phyloP scores from a whole-genome alignment of 1,139 yeast genomes.

The Diutina ranongensis region DNA sequence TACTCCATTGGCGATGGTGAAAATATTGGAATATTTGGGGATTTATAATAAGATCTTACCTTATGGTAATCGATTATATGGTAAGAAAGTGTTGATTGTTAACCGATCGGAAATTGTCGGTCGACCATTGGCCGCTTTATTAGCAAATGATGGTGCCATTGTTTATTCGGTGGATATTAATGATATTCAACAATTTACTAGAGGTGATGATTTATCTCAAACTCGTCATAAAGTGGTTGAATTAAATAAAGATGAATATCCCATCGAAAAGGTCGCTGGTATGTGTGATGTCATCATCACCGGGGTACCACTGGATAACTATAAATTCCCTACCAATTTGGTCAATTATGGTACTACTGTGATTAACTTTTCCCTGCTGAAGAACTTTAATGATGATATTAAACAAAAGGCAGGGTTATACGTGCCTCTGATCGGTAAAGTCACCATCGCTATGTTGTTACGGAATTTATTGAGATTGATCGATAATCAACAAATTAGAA shows the following conservation, averaged over 20 bases:
- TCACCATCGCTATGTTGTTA: conserved; percentile 86
- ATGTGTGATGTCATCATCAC: conserved; percentile 87
- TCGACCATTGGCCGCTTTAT: conserved; percentile 86
- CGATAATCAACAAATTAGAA: conserved; percentile 38
- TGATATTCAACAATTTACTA: conserved; percentile 80
- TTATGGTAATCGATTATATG: conserved; percentile 86
- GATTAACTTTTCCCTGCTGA: conserved; percentile 79
- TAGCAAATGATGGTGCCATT: conserved; percentile 96
- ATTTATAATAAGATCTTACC: conserved; percentile 73
- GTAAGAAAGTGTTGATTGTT: conserved; percentile 81
- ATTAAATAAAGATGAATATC: conserved; percentile 32
- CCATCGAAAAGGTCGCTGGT: conserved; percentile 54
- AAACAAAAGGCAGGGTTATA: conserved; percentile 81
- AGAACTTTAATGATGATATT: conserved; percentile 72
- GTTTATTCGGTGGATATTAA: conserved; percentile 87
- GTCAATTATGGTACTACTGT: conserved; percentile 84
- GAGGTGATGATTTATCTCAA: conserved; percentile 84
- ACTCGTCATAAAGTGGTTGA: conserved; percentile 79
- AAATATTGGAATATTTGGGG: conserved; percentile 81
- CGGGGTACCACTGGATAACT: conserved; percentile 78
- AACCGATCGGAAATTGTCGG: conserved; percentile 96
- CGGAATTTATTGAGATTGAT: conserved; percentile 76
- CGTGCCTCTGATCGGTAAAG: conserved; percentile 94
- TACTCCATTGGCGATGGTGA: conserved; percentile 90
- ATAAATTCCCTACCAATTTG: conserved; percentile 75